phyloP scores from a whole-genome alignment of 192 early-diverging fungal species.

The Mortierella hygrophila region DNA sequence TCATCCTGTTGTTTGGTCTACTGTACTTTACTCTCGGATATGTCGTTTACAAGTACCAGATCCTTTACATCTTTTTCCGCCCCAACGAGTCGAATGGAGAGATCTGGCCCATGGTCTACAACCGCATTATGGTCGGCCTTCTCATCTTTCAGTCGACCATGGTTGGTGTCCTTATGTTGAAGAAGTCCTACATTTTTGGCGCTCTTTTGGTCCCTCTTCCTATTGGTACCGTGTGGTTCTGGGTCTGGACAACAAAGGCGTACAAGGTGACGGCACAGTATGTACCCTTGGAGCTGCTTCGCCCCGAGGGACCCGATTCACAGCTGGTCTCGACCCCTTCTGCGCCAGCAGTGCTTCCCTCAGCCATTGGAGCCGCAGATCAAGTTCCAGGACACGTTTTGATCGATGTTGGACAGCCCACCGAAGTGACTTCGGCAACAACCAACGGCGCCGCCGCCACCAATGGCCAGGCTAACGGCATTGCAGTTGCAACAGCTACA shows the following conservation, averaged over 20 bases:
- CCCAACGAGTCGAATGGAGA: constrained; percentile 79
- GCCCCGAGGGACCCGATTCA: constrained; percentile 15
- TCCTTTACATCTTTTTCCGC: constrained; percentile 83
- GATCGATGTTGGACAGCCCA: constrained; percentile 15
- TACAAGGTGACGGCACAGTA: constrained; percentile 58
- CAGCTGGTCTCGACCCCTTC: not conserved
- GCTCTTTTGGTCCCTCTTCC: constrained; percentile 59
- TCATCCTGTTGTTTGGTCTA: constrained; percentile 77
- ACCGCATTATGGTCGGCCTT: constrained; percentile 73
- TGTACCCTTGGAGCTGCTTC: constrained; percentile 63
- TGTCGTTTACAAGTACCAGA: constrained; percentile 80
- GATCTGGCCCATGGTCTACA: constrained; percentile 81
- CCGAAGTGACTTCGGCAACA: not conserved
- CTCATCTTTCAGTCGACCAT: constrained; percentile 76
- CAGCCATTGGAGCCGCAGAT: constrained; percentile 11
- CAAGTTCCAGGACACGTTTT: constrained; percentile 31
- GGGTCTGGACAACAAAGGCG: constrained; percentile 54
- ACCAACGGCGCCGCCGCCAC: not conserved
- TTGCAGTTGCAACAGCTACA: not conserved
- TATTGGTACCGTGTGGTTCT: constrained; percentile 62
- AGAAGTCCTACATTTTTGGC: constrained; percentile 61
- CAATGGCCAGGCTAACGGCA: not conserved
- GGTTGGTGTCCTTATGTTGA: constrained; percentile 72
- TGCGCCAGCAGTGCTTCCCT: not conserved
- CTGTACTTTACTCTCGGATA: constrained; percentile 77